Evolutionary conservation across 2,329 filamentous ascomycete species (phyloP).

Genomic region (Chaetomiaceae sp.): DNA sequence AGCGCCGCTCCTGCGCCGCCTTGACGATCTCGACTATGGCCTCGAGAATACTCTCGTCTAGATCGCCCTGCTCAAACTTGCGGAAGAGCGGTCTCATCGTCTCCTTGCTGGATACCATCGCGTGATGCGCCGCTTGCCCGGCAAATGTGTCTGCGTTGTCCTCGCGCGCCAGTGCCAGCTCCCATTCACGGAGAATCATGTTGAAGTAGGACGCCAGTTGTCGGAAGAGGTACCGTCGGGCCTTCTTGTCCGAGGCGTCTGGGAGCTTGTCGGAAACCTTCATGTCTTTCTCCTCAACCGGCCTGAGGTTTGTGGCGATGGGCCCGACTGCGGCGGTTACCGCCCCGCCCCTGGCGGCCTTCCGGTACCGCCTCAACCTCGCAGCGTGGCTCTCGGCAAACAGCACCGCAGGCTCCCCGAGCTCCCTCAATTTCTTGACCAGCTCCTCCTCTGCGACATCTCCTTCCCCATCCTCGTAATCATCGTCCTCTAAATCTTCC

Average conservation of each 20-base stretch:
- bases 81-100: conserved; percentile 88
- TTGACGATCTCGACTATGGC: conserved; percentile 89
- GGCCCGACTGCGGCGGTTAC: conserved; percentile 64
- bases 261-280: conserved; percentile 65
- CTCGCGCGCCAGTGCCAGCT: conserved; percentile 67
- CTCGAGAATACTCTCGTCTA: conserved; percentile 73
- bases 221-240: conserved; percentile 68
- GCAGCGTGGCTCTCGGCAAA: conserved; percentile 77
- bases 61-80: conserved; percentile 75
- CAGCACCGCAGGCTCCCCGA: conserved; percentile 68
- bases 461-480: conserved; percentile 34
- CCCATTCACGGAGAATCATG: conserved; percentile 89
- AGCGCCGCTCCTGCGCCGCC: conserved; percentile 82
- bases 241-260: conserved; percentile 57
- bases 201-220: conserved; percentile 95
- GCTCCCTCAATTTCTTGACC: conserved; percentile 58
- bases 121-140: conserved; percentile 74
- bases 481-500: conserved; percentile 40
- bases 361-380: conserved; percentile 64
- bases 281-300: conserved; percentile 84
- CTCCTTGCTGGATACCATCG: conserved; percentile 81
- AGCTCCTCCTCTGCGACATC: conserved; percentile 67
- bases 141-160: conserved; percentile 62
- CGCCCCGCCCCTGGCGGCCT: conserved; percentile 44
- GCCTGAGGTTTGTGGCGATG: conserved; percentile 77